phyloP scores from a whole-genome alignment of 257 asterid genomes.

The Handroanthus guayacan region DNA sequence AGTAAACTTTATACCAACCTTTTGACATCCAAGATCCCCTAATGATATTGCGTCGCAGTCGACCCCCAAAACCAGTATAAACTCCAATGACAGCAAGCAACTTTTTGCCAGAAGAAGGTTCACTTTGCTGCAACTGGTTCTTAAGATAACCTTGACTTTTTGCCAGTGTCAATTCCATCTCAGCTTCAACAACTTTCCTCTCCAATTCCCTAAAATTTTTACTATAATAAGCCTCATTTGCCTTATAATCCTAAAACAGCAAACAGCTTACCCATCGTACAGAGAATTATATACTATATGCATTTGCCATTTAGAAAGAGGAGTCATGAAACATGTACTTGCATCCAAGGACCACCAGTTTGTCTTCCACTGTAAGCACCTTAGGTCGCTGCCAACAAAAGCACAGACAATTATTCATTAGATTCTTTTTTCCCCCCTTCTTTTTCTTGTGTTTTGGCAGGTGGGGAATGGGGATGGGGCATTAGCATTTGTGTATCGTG shows the following conservation, averaged over 20 bases:
- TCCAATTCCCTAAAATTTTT: conserved; percentile 62
- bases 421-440: neutral
- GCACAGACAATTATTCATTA: conserved; percentile 32
- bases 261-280: conserved; percentile 19
- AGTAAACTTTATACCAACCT: conserved; percentile 52
- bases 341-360: conserved; percentile 84
- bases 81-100: conserved; percentile 88
- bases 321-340: conserved; percentile 59
- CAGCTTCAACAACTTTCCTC: conserved; percentile 80
- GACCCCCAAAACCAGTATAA: conserved; percentile 88
- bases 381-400: conserved; percentile 74
- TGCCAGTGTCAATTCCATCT: conserved; percentile 90
- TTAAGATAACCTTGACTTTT: conserved; percentile 94
- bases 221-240: conserved; percentile 26
- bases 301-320: conserved; percentile 27
- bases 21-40: conserved; percentile 88
- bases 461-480: too few species aligned
- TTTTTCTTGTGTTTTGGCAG: neutral
- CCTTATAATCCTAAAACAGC: conserved; percentile 10
- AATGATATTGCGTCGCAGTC: conserved; percentile 67
- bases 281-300: neutral
- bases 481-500: neutral
- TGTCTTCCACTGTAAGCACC: conserved; percentile 87
- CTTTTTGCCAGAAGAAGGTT: conserved; percentile 58
- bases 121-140: conserved; percentile 60